Conservation (phyloP, 192 early-diverging fungal genomes). For the Backusella luteola region DNA sequence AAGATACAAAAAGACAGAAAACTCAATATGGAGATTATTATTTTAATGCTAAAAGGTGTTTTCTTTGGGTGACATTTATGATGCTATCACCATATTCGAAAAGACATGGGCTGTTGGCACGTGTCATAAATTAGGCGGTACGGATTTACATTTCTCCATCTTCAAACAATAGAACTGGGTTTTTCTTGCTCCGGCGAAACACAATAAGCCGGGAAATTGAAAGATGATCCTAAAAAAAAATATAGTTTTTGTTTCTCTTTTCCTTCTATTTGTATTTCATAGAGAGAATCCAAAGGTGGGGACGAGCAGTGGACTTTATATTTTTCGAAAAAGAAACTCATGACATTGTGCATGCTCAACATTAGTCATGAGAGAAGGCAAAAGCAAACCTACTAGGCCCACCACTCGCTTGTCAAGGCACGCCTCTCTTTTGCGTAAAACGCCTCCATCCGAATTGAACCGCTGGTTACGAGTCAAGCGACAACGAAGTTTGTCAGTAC, state of each 20-base stretch:
- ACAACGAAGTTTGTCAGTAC: constrained; percentile 21
- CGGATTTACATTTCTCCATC: background rate
- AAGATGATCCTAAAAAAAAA: background rate
- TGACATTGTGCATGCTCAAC: background rate
- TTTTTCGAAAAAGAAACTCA: background rate
- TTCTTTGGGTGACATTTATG: background rate
- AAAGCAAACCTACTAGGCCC: background rate
- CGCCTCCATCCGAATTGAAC: background rate
- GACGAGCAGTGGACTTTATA: no score
- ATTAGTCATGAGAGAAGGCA: constrained; percentile 3
- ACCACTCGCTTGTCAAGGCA: background rate
- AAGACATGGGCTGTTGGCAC: background rate
- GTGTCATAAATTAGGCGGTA: background rate
- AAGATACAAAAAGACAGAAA: no score
- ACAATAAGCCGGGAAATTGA: constrained; percentile 2
- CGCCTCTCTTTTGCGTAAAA: background rate
- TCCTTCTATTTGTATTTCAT: no score
- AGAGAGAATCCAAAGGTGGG: no score
- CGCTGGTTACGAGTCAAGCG: background rate
- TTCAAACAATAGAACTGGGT: background rate
- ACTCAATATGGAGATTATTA: no score
- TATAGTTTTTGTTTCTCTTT: background rate
- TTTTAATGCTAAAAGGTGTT: background rate
- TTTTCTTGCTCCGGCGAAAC: background rate
- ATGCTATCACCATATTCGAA: background rate